Evolutionary conservation across 2,329 filamentous ascomycete species (phyloP), one percentile per base, ranked within the genome.

Genomic region (Fusarium penzigii): DNA sequence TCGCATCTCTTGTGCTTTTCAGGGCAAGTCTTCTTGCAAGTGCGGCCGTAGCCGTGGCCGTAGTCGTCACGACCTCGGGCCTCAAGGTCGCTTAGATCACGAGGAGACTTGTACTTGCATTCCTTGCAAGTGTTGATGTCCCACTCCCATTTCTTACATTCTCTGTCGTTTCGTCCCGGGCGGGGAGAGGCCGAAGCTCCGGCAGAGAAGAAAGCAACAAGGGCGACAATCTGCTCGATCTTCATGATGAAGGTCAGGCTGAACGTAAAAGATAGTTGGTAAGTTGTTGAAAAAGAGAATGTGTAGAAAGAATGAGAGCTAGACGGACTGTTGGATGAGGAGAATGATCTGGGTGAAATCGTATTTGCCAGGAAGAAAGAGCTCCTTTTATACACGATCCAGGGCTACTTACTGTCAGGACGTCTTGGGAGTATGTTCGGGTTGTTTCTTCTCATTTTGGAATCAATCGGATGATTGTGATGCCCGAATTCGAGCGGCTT

Each of bases 11-110:
- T 51, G 41, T 61, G 58, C 11, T 56, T 17, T 9, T 57, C 39
- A 17, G 59, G 61, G 49, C 61, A 63, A 16, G 46, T 39, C 51
- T 50, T 52, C 52, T 58, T 52, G 57, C 57, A 60, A 14, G 49
- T 42, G 39, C 51, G 45, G 43, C 25, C 36, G 17, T 52, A 42
- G 40, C 45, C 49, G 13, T 43, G 39, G 36, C 49, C 39, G 32
- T 42, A 47, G 17, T 44, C 47, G 20, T 60, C 48, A 38, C 44
- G 39, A 13, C 39, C 53, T 10, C 52, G 51, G 39, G 50, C 43
- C 39, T 55, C 55, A 29, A 55, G 43, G 39, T 49, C 51, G 16
- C 29, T 43, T 32, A 56, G 29, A 36, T 57, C 55, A 20, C 52
- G 52, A 41, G 52, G 34, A 13, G 50, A 17, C 47, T 42, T 53